These are phyloP conservation scores for Nicotiana knightiana DNA, from an alignment of 257 asterid genomes.

Conservation along the genomic window DNA sequence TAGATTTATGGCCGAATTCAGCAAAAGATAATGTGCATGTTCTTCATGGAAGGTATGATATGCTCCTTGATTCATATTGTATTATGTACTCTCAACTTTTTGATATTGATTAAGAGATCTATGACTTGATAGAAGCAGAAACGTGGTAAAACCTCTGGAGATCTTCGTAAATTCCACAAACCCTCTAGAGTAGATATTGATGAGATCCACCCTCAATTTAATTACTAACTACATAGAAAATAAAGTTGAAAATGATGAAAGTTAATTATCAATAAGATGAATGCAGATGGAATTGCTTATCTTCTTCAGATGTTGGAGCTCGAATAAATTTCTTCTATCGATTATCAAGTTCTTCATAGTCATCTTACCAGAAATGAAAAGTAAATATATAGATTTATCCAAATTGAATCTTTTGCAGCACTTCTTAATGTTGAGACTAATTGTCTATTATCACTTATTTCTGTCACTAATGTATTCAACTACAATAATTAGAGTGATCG, in stretches of 20 bases:
- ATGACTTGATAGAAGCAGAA: not conserved
- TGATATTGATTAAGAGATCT: not conserved
- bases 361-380: not conserved
- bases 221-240: not conserved
- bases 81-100: not conserved
- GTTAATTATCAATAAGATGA: not conserved
- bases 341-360: not conserved
- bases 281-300: not conserved
- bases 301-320: not conserved
- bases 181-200: not conserved
- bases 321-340: not conserved
- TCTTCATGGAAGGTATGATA: slow-evolving; percentile 91
- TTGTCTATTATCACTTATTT: not conserved
- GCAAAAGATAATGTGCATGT: slow-evolving; percentile 66
- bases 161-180: not conserved
- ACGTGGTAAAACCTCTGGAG: not conserved
- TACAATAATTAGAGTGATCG: not conserved
- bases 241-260: not conserved
- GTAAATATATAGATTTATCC: not conserved
- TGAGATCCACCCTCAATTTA: not conserved
- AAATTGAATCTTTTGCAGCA: not conserved
- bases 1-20: slow-evolving; percentile 93
- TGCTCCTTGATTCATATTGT: slow-evolving; percentile 15
- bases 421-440: not conserved
- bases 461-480: not conserved